Conservation (phyloP, 331 rosid genomes). For the Cydonia oblonga region DNA sequence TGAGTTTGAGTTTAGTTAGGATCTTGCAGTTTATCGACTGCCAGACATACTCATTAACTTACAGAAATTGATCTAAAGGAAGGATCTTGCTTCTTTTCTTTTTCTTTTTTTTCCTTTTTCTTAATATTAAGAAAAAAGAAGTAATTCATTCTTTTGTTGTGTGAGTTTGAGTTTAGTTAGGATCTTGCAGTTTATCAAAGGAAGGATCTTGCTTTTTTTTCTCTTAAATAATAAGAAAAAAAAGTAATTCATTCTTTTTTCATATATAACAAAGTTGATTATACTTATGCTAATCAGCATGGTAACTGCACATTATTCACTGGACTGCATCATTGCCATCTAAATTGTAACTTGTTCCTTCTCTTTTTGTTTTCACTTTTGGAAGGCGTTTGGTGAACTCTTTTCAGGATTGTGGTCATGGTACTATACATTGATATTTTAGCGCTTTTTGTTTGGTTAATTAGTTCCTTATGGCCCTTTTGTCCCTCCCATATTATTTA, state of each 20-base stretch:
- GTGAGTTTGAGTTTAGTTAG: no score
- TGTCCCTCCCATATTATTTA: neutral
- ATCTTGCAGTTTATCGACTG: neutral
- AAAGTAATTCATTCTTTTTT: neutral
- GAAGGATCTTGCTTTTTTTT: neutral
- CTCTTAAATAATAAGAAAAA: neutral
- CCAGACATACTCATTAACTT: neutral
- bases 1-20: neutral
- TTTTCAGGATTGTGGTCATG: neutral
- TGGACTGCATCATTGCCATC: neutral
- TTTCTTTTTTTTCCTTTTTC: no score
- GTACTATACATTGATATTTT: neutral
- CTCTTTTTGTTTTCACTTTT: neutral
- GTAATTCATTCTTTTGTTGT: neutral
- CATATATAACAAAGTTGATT: neutral
- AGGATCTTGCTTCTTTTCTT: neutral
- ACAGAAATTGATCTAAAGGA: neutral
- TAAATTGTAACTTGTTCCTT: neutral
- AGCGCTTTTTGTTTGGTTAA: neutral
- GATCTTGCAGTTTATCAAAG: neutral
- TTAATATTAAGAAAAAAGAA: neutral
- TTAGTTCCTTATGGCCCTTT: neutral
- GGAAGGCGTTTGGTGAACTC: neutral
- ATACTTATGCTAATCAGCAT: neutral
- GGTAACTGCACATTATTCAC: neutral